Percentiles rank a stretch among this genome's conserved stretches.
These are phyloP conservation scores for Cercophora samala DNA, from an alignment of 495 filamentous ascomycete genomes.

Conservation along the genomic window DNA sequence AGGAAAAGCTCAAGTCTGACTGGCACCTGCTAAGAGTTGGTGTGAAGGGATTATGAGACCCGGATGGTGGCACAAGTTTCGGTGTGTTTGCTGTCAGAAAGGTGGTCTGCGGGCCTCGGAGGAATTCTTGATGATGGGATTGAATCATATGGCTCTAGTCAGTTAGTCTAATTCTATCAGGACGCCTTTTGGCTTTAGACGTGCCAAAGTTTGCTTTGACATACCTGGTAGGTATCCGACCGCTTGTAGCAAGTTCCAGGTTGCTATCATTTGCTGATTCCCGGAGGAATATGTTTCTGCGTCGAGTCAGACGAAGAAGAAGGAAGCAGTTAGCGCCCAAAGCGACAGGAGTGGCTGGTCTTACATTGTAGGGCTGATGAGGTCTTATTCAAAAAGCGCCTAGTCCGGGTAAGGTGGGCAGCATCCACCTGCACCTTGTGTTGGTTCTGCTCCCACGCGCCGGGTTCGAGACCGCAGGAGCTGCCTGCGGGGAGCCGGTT, in stretches of 20 bases:
- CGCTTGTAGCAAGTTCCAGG: too few relatives aligned
- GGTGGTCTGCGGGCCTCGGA: neutral
- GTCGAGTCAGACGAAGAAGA: too few relatives aligned
- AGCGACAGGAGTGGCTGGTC: neutral
- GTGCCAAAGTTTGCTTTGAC: too few relatives aligned
- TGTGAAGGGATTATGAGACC: slow-evolving; percentile 8
- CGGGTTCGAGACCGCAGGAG: neutral
- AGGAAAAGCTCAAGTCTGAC: slow-evolving; percentile 1
- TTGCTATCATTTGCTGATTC: too few relatives aligned
- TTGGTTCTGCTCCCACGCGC: neutral
- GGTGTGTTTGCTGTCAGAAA: neutral
- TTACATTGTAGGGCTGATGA: neutral
- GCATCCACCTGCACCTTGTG: neutral
- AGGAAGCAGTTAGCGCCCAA: too few relatives aligned
- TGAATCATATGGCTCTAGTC: neutral
- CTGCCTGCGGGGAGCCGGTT: neutral
- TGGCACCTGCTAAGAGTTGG: slow-evolving; percentile 17
- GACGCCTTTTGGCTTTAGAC: neutral
- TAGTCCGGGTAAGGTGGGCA: neutral
- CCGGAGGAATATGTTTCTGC: too few relatives aligned
- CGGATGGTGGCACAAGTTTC: neutral
- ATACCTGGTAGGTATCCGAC: too few relatives aligned
- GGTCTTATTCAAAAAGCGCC: neutral
- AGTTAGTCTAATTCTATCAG: neutral
- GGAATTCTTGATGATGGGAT: neutral